A percentile compares a stretch with the other conserved stretches of the same genome.
Evolutionary conservation across 345 rosid species (phyloP).

Genomic region (Pistacia integerrima): DNA sequence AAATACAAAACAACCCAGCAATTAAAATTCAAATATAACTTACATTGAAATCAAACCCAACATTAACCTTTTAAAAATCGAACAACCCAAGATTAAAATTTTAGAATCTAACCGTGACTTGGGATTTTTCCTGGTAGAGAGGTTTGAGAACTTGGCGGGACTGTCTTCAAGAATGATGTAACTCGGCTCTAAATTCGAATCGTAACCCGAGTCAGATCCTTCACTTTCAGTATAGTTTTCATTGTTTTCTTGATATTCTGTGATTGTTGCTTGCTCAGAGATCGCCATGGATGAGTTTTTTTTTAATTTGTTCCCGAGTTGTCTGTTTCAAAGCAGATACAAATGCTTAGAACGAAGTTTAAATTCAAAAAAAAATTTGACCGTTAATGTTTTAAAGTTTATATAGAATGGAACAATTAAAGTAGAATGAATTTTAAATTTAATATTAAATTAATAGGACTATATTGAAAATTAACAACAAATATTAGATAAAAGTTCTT

Average conservation of each 20-base stretch:
- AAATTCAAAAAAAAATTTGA: conserved; percentile 11
- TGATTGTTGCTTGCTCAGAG: neutral
- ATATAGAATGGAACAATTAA: too few species aligned
- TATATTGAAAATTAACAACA: too few species aligned
- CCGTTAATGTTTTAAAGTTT: neutral
- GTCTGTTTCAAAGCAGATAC: too few species aligned
- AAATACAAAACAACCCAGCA: neutral
- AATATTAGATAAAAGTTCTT: too few species aligned
- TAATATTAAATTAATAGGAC: too few species aligned
- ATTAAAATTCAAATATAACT: neutral
- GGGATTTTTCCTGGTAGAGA: conserved; percentile 35
- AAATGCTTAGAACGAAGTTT: too few species aligned
- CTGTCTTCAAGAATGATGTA: conserved; percentile 30
- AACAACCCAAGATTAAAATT: neutral
- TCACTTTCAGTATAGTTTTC: neutral
- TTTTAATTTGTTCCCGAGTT: neutral
- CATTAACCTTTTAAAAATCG: neutral
- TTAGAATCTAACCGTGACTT: conserved; percentile 27
- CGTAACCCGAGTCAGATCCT: conserved; percentile 32
- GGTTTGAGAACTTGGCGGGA: conserved; percentile 27
- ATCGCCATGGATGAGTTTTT: conserved; percentile 17
- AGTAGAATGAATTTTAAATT: too few species aligned
- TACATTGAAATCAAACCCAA: neutral
- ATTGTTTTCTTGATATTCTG: conserved; percentile 5
- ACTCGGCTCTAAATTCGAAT: conserved; percentile 38